A percentile compares a stretch with the other conserved stretches of the same genome.
Evolutionary conservation across 2,329 filamentous ascomycete species (phyloP).

Genomic region (Metarhizium robertsii): DNA sequence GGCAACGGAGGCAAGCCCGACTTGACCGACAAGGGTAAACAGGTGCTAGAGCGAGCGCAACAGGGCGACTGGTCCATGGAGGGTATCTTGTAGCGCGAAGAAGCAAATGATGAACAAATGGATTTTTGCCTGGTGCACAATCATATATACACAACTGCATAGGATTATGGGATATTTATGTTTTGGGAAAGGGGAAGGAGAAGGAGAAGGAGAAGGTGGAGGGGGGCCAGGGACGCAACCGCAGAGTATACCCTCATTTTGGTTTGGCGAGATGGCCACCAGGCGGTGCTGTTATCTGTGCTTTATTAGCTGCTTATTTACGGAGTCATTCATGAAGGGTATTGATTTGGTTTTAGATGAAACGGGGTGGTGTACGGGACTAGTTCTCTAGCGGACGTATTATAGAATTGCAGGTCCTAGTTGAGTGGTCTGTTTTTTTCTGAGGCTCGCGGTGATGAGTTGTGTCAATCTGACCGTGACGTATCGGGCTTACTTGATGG

Average conservation of each 20-base stretch:
- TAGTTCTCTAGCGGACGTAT: background rate
- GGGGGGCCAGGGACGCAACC: too few relatives aligned
- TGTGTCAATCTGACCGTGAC: too few relatives aligned
- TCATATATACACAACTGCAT: background rate
- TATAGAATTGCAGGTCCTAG: background rate
- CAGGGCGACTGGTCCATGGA: constrained; percentile 42
- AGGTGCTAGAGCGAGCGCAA: constrained; percentile 43
- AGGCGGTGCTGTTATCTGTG: background rate
- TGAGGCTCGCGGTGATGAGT: background rate
- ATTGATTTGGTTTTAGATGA: background rate
- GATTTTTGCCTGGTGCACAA: background rate
- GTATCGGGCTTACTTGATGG: too few relatives aligned
- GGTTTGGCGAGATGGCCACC: background rate
- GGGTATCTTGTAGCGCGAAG: constrained; percentile 26
- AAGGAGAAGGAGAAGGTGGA: too few relatives aligned
- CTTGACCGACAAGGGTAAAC: constrained; percentile 42
- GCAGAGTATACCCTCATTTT: background rate
- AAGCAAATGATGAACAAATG: too few relatives aligned
- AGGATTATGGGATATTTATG: background rate
- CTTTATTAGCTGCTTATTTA: background rate
- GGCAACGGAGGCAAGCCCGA: constrained; percentile 47
- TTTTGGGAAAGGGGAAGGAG: background rate
- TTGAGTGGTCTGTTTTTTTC: background rate
- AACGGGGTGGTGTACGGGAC: background rate
- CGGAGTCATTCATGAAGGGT: background rate